Conservation (phyloP, 768 basidiomycete genomes). For the Suillus brevipes region DNA sequence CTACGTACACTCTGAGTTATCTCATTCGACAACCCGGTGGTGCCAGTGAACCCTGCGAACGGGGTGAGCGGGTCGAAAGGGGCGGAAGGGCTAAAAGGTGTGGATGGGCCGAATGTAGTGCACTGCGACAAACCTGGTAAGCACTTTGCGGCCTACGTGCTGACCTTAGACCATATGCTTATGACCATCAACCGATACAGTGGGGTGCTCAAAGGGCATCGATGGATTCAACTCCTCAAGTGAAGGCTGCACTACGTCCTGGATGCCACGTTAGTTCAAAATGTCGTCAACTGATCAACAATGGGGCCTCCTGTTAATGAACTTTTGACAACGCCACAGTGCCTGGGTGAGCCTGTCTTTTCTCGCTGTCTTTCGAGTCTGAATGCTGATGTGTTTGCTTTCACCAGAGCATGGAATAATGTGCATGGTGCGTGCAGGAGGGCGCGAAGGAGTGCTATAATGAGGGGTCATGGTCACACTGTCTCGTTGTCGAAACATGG, state of each 20-base stretch:
- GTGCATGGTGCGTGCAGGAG: background rate
- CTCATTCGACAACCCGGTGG: too few relatives aligned
- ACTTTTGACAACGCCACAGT: background rate
- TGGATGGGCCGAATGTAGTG: too few relatives aligned
- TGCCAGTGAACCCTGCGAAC: too few relatives aligned
- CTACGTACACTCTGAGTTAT: background rate
- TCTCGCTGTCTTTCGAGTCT: background rate
- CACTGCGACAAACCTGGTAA: too few relatives aligned
- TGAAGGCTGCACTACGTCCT: background rate
- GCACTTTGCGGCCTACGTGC: background rate
- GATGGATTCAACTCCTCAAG: background rate
- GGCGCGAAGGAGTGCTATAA: too few relatives aligned
- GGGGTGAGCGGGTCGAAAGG: too few relatives aligned
- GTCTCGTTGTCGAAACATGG: background rate
- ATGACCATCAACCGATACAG: background rate
- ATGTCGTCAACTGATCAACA: background rate
- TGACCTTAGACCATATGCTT: background rate
- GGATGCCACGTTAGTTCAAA: background rate
- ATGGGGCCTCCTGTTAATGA: background rate
- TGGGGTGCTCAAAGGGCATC: background rate
- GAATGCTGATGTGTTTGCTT: background rate
- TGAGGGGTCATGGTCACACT: too few relatives aligned
- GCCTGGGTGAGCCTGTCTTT: background rate
- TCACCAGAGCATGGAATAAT: background rate
- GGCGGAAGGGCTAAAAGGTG: too few relatives aligned